A percentile compares a stretch with the other conserved stretches of the same genome.
Evolutionary conservation across 2,329 filamentous ascomycete genomes (phyloP).

Genomic region (Cercospora sp.): DNA sequence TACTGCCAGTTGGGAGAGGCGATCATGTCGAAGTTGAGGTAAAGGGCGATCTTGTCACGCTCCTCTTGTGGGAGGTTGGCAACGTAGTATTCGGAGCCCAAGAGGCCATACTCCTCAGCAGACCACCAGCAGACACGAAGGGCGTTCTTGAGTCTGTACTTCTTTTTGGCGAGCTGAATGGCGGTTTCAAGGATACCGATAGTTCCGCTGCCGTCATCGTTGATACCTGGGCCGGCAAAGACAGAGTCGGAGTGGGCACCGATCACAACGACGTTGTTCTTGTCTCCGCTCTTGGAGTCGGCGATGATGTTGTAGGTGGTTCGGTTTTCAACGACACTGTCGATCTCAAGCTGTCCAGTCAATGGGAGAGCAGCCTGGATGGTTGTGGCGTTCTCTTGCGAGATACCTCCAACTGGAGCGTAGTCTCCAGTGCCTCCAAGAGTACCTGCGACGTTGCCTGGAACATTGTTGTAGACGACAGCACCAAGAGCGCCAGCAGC

Average conservation of each 20-base stretch:
- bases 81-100: constrained; percentile 62
- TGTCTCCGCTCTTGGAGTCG: constrained; percentile 59
- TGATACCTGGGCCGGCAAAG: constrained; percentile 67
- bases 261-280: constrained; percentile 59
- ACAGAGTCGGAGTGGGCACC: constrained; percentile 65
- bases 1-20: constrained; percentile 61
- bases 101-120: constrained; percentile 62
- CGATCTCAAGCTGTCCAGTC: constrained; percentile 44
- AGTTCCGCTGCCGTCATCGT: constrained; percentile 72
- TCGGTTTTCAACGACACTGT: constrained; percentile 48
- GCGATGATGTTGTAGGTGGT: constrained; percentile 61
- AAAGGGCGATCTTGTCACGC: constrained; percentile 61
- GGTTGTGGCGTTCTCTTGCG: constrained; percentile 58
- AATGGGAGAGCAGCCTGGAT: constrained; percentile 55
- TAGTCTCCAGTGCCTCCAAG: constrained; percentile 62
- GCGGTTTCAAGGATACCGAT: constrained; percentile 61
- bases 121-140: constrained; percentile 68
- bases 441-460: constrained; percentile 59
- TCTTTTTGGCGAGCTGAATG: constrained; percentile 58
- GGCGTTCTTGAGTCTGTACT: constrained; percentile 69
- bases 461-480: constrained; percentile 72
- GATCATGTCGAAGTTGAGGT: constrained; percentile 74
- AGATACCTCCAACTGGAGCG: constrained; percentile 68
- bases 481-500: constrained; percentile 69
- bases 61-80: constrained; percentile 44